These are phyloP conservation scores for Fusarium sp. DNA, from an alignment of 2,329 filamentous ascomycete genomes.

Conservation along the genomic window DNA sequence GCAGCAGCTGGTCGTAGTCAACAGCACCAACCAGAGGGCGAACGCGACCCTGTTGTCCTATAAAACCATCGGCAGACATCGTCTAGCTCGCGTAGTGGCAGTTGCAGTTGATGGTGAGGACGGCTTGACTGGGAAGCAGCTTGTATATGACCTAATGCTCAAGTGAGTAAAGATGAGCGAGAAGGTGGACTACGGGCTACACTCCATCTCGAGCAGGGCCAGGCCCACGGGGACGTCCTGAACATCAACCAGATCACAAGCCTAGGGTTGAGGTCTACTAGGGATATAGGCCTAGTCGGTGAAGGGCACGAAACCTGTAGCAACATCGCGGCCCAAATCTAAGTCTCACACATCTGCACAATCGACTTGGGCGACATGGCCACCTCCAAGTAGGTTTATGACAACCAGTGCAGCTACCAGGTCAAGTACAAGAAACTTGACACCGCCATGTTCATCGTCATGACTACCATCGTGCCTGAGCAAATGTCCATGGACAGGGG, in stretches of 20 bases:
- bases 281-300: no score
- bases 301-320: no score
- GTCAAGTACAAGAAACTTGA: accelerated
- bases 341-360: not conserved
- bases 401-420: not conserved
- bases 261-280: not conserved
- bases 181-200: not conserved
- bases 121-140: not conserved
- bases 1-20: not conserved
- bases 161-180: not conserved
- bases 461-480: no score
- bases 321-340: not conserved
- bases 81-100: not conserved
- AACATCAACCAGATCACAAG: not conserved
- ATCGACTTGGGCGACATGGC: not conserved
- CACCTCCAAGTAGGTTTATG: not conserved
- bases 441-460: not conserved
- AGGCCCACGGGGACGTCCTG: no score
- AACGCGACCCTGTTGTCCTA: not conserved
- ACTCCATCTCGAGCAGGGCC: no score
- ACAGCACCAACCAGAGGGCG: not conserved
- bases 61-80: not conserved
- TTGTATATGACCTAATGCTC: not conserved
- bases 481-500: not conserved
- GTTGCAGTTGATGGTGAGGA: no score